These are phyloP conservation scores for Chloropicon primus DNA, from an alignment of 139 green algal genomes.

Conservation along the genomic window DNA sequence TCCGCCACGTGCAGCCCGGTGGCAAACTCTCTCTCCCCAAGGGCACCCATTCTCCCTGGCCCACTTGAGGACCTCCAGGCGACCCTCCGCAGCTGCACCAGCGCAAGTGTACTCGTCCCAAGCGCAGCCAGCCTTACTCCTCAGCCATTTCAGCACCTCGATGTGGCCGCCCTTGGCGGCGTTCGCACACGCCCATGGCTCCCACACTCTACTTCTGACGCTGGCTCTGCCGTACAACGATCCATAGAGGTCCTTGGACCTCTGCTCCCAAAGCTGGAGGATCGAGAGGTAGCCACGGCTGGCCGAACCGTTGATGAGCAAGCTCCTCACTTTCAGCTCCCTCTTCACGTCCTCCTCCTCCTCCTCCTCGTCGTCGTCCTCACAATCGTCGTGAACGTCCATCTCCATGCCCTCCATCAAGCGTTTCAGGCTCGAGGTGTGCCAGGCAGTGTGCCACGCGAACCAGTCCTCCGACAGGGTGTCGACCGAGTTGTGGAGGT, in stretches of 20 bases:
- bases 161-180: too few relatives aligned
- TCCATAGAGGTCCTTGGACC: neutral
- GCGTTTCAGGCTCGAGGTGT: too few relatives aligned
- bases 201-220: neutral
- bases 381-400: too few relatives aligned
- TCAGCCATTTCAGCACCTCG: too few relatives aligned
- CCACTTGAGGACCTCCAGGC: constrained; percentile 4
- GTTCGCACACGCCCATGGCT: neutral
- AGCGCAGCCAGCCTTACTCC: too few relatives aligned
- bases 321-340: neutral
- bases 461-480: neutral
- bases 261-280: too few relatives aligned
- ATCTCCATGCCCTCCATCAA: too few relatives aligned
- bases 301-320: neutral
- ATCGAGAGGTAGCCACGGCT: neutral
- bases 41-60: constrained; percentile 1
- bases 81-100: neutral
- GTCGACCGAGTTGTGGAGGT: neutral
- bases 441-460: neutral
- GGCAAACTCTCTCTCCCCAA: neutral
- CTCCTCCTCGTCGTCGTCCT: too few relatives aligned
- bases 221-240: neutral
- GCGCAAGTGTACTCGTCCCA: constrained; percentile 1
- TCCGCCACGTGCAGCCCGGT: neutral
- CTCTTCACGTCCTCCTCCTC: neutral